phyloP scores from a whole-genome alignment of 441 rosid genomes.

The Codiaeum variegatum region DNA sequence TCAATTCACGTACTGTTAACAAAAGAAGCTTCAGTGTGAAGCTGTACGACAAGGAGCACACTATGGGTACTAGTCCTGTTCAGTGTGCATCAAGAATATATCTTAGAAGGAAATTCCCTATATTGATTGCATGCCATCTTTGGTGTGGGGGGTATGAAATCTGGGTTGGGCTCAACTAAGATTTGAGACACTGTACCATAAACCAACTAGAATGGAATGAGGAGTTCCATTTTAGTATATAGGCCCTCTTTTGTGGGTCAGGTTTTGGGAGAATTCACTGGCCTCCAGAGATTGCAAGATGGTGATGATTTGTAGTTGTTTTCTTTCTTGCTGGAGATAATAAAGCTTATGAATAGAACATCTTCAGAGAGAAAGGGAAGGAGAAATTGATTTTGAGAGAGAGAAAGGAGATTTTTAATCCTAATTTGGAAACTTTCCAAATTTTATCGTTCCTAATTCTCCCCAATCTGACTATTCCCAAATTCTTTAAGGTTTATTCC shows the following conservation, averaged over 20 bases:
- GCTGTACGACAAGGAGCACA: not conserved
- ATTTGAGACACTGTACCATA: not conserved
- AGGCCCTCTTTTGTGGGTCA: not conserved
- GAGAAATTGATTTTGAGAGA: not conserved
- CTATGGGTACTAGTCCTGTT: not conserved
- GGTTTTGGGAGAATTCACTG: not conserved
- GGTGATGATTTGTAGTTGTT: not conserved
- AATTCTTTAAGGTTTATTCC: no score
- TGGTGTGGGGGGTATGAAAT: not conserved
- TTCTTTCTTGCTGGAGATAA: not conserved
- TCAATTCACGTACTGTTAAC: not conserved
- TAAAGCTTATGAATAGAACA: not conserved
- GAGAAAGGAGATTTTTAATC: no score
- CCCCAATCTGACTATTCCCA: no score
- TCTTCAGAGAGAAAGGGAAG: not conserved
- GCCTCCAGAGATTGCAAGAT: not conserved
- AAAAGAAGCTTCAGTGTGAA: not conserved
- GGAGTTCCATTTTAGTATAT: no score
- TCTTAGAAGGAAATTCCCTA: not conserved
- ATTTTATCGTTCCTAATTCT: no score
- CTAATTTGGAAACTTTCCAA: no score
- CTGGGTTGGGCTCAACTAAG: not conserved
- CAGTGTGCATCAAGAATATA: not conserved
- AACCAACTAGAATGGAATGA: not conserved
- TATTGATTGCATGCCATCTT: not conserved